Base-by-base conservation (phyloP, 2,329 filamentous ascomycete species). In the Stachybotrys chartarum region DNA sequence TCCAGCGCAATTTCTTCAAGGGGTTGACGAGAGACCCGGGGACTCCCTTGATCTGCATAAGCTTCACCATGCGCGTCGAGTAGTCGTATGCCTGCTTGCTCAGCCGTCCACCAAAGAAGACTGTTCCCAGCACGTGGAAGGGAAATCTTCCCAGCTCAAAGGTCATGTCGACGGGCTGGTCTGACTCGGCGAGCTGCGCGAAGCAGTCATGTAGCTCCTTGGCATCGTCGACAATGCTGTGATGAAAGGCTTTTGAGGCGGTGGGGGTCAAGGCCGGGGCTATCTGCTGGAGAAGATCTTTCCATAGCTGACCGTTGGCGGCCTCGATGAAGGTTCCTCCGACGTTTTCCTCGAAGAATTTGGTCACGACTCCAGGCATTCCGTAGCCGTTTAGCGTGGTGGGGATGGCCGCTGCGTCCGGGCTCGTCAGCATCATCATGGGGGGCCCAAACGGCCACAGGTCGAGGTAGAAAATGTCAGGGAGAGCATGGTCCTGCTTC, bases 321-420 rank as follows among this genome's bases (percentile, higher is more conserved):
- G 42, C 42, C n/a, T 45, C 42, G 42, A 56, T 56, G 16, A 54
- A 56, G 42, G 32, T 54, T 17, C 12, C n/a, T 17, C 42, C 42
- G 12, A 45, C 42, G 42, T 45, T 45, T 12, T 17, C 42, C n/a
- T 45, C 42, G 42, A 45, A 45, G n/a, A 17, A 45, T 17, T 5
- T 17, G 12, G 42, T 45, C 42, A 45, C 42, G 42, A 45, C 3
- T 45, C n/a, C n/a, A 12, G 42, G 42, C 42, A 45, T 45, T 3
- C 12, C 12, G 42, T 14, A 45, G 42, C n/a, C n/a, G 42, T 17
- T 45, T 3, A 45, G 12, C 12, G 42, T 45, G 42, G 42, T 45
- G 42, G 42, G 42, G n/a, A 45, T 45, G 42, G 42, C 42, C 42
- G n/a, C 42, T 14, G 42, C 42, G n/a, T 45, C 42, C 12, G 42